Conservation (phyloP, 2,329 filamentous ascomycete genomes). For the Pseudocercospora fuligena region DNA sequence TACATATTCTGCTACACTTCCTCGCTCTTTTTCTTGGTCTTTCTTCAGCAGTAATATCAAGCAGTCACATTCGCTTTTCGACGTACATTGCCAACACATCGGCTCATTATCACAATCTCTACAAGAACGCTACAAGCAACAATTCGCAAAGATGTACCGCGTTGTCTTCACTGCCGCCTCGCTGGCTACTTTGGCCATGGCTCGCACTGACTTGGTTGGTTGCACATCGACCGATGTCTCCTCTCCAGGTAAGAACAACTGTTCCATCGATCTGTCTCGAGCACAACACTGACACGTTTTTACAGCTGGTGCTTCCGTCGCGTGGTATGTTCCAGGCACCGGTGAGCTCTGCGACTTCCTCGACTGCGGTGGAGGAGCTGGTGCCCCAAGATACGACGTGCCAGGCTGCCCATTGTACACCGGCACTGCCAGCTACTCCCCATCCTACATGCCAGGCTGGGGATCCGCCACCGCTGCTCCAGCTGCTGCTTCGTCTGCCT, state of each 20-base stretch:
- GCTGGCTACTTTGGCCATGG: constrained; percentile 38
- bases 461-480: constrained; percentile 21
- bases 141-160: constrained; percentile 32
- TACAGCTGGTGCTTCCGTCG: constrained; percentile 51
- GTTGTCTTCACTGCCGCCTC: constrained; percentile 36
- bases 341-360: constrained; percentile 68
- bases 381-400: constrained; percentile 64
- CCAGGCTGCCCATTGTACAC: constrained; percentile 64
- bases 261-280: background rate
- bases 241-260: constrained; percentile 19
- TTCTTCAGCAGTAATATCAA: background rate
- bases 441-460: constrained; percentile 52
- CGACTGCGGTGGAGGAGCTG: constrained; percentile 71
- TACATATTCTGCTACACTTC: constrained; percentile 7
- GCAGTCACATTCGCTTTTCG: background rate
- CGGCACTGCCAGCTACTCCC: constrained; percentile 61
- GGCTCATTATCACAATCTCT: constrained; percentile 10
- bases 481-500: constrained; percentile 4
- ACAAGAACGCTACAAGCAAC: background rate
- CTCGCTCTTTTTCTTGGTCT: background rate
- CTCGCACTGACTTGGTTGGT: constrained; percentile 47
- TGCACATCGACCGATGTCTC: constrained; percentile 50
- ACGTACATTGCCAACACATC: background rate
- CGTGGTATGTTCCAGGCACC: constrained; percentile 67
- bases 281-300: background rate